These are phyloP conservation scores for Wallacemonas collosoma DNA, from an alignment of 208 protist genomes.

Conservation along the genomic window DNA sequence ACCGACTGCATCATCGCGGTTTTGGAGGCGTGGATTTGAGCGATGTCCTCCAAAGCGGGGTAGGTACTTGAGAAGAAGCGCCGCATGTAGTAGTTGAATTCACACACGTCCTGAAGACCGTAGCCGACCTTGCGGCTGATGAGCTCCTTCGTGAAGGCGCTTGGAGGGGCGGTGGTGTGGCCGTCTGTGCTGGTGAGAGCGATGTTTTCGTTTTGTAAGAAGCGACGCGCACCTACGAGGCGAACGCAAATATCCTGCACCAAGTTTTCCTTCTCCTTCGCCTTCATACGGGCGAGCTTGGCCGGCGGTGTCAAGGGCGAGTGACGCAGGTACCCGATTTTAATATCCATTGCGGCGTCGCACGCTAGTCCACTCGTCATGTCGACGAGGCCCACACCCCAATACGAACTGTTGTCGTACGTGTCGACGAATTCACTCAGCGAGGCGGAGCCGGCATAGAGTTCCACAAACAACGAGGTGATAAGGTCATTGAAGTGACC, in stretches of 20 bases:
- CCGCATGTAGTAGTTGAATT: slow-evolving; percentile 34
- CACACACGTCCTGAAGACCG: slow-evolving; percentile 27
- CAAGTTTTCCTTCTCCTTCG: slow-evolving; percentile 44
- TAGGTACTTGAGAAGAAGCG: slow-evolving; percentile 47
- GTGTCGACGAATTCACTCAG: slow-evolving; percentile 34
- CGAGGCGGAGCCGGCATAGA: slow-evolving; percentile 31
- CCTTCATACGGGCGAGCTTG: slow-evolving; percentile 52
- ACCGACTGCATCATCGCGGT: slow-evolving; percentile 9
- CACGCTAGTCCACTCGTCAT: slow-evolving; percentile 37
- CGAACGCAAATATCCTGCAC: slow-evolving; percentile 49
- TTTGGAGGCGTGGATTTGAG: slow-evolving; percentile 6
- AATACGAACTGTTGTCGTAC: slow-evolving; percentile 42
- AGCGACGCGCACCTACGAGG: slow-evolving; percentile 58
- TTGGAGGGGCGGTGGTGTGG: neutral
- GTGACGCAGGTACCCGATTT: slow-evolving; percentile 72
- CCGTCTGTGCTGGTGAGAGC: neutral
- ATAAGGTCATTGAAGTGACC: slow-evolving; percentile 20
- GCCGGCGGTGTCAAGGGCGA: slow-evolving; percentile 59
- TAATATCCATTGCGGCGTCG: slow-evolving; percentile 76
- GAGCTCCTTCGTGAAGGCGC: slow-evolving; percentile 8
- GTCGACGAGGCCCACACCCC: slow-evolving; percentile 68
- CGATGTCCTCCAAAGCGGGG: slow-evolving; percentile 10
- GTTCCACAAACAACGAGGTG: slow-evolving; percentile 34
- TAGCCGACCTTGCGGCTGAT: slow-evolving; percentile 45
- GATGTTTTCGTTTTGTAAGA: slow-evolving; percentile 6